Conservation (phyloP, 2,329 filamentous ascomycete species). For the Elsinoe fawcettii region DNA sequence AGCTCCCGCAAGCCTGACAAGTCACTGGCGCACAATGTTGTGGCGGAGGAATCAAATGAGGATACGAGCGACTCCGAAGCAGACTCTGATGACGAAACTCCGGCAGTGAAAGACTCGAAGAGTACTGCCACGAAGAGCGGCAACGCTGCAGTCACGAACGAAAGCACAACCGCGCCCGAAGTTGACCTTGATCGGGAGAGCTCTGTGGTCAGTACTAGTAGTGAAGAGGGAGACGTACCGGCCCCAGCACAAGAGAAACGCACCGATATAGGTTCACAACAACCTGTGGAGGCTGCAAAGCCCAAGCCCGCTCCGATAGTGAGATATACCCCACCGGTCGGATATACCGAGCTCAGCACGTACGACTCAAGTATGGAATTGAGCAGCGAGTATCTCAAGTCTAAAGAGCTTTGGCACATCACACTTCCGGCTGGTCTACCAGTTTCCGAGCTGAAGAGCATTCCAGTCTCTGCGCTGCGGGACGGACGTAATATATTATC, state of each 20-base stretch:
- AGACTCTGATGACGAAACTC: background rate
- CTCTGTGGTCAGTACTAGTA: slow-evolving; percentile 33
- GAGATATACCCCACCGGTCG: slow-evolving; percentile 30
- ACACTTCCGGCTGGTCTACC: slow-evolving; percentile 62
- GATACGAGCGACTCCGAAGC: background rate
- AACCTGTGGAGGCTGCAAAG: slow-evolving; percentile 2
- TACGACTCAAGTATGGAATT: slow-evolving; percentile 42
- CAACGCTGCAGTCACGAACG: background rate
- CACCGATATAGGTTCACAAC: background rate
- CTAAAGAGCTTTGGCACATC: slow-evolving; percentile 76
- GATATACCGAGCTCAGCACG: slow-evolving; percentile 38
- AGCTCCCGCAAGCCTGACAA: background rate
- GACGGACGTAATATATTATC: slow-evolving; percentile 50
- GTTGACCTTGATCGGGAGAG: slow-evolving; percentile 14
- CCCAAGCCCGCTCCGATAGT: background rate
- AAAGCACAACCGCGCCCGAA: slow-evolving; percentile 17
- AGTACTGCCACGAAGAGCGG: no score
- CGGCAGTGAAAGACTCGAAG: background rate
- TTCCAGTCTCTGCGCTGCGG: slow-evolving; percentile 53
- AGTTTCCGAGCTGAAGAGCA: slow-evolving; percentile 57
- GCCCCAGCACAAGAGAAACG: slow-evolving; percentile 18
- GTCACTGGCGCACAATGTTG: background rate
- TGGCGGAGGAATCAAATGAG: background rate
- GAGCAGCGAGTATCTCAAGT: slow-evolving; percentile 51
- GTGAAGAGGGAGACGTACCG: slow-evolving; percentile 25